Evolutionary conservation across 768 basidiomycete genomes (phyloP), one percentile per base, ranked within the genome.

Genomic region (Mycena vitilis): DNA sequence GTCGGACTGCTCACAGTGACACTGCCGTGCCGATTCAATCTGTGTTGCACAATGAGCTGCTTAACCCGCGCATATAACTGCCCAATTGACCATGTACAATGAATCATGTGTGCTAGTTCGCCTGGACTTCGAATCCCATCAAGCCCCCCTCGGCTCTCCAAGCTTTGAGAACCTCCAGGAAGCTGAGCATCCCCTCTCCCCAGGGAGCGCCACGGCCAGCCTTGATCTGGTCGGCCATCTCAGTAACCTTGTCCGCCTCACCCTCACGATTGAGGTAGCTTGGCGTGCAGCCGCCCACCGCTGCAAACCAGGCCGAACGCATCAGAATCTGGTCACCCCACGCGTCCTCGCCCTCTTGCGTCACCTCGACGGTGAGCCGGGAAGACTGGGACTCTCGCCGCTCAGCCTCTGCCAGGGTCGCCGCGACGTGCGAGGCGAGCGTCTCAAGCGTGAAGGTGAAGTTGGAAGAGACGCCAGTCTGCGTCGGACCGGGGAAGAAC

Each of bases 181-280:
- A 68, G 22, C 23, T 52, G 25, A 58, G 25, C 12, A 63, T 53
- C 2, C 66, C 66, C 49, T 68, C 66, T 18, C 57, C 68, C 63
- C 68, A 69, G 8, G 59, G 57, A 34, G 59, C 68, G 5, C 57
- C 58, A 12, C 58, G 40, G 1, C 45, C 63, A 23, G 44, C 63
- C 54, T 69, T 69, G 16, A 68, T 63, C 55, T 44, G 38, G 48
- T 63, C 45, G 52, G 34, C 16, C 23, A 57, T 25, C 37, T 54
- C 49, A 9, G 9, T 16, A 18, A 36, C 25, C 15, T 64, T 34
- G 54, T 44, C 38, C 8, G 4, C 8, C 42, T 18, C 65, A 16
- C 69, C 69, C 53, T 70, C 60, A 15, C 11, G 20, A 30, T 59
- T 70, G 0, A 70, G 13, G 40, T 70, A 70, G 11, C 69, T 38